Evolutionary conservation across 352 stramenopile species (phyloP).

Genomic region (Phytophthora palmivora): DNA sequence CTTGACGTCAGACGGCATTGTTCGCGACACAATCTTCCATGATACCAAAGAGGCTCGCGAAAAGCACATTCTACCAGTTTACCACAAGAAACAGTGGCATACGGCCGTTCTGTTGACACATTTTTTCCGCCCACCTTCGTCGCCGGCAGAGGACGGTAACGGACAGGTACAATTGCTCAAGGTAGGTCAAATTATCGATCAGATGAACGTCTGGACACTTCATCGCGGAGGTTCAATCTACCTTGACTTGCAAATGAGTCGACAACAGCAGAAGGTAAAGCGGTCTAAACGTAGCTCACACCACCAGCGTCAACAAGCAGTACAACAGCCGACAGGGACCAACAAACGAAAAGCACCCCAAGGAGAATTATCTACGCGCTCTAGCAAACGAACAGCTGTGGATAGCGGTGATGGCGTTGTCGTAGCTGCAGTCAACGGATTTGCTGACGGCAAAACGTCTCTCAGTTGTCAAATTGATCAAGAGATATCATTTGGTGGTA

Average conservation of each 20-base stretch:
- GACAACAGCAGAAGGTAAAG: conserved; percentile 86
- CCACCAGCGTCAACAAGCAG: conserved; percentile 28
- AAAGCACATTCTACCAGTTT: conserved; percentile 84
- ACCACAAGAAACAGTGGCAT: conserved; percentile 90
- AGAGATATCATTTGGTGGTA: conserved; percentile 37
- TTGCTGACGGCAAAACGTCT: conserved; percentile 25
- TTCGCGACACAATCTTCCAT: conserved; percentile 88
- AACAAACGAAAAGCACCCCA: conserved; percentile 60
- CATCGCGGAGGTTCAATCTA: conserved; percentile 88
- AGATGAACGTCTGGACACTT: conserved; percentile 88
- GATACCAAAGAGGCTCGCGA: conserved; percentile 88
- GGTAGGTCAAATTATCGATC: conserved; percentile 88
- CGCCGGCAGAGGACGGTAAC: conserved; percentile 71
- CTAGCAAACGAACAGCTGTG: conserved; percentile 48
- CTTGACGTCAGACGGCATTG: conserved; percentile 85
- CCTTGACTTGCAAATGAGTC: conserved; percentile 88
- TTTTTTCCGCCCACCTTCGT: conserved; percentile 80
- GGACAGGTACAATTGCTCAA: conserved; percentile 87
- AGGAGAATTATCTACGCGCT: conserved; percentile 39
- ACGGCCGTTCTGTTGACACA: conserved; percentile 85
- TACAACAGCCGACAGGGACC: conserved; percentile 11
- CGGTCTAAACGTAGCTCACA: conserved; percentile 53
- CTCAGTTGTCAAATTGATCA: conserved; percentile 20
- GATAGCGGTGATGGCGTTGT: conserved; percentile 29
- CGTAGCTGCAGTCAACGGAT: conserved; percentile 31